Conservation (phyloP, 176 grass and related monocot genomes). For the Aegilops longissima region DNA sequence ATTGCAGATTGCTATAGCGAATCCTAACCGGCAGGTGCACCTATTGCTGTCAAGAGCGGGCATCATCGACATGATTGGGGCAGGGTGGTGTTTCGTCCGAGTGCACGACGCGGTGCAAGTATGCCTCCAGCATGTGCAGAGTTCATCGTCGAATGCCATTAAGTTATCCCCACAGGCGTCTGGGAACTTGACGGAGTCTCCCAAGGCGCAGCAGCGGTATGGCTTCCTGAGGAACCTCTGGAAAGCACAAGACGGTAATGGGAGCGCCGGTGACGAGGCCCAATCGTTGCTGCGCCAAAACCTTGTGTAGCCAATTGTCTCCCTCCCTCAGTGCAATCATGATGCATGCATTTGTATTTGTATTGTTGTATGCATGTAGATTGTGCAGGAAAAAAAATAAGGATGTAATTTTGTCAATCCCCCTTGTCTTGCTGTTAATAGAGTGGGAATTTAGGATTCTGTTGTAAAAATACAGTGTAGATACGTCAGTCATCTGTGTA, state of each 20-base stretch:
- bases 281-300: slow-evolving; percentile 62
- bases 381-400: neutral
- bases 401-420: neutral
- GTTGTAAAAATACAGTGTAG: neutral
- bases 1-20: slow-evolving; percentile 83
- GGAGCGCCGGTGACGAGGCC: slow-evolving; percentile 19
- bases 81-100: slow-evolving; percentile 82
- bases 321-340: neutral
- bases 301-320: slow-evolving; percentile 36
- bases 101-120: slow-evolving; percentile 90
- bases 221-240: slow-evolving; percentile 49
- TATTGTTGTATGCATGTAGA: slow-evolving; percentile 10
- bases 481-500: neutral
- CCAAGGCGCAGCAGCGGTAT: slow-evolving; percentile 19
- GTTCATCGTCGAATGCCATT: slow-evolving; percentile 15
- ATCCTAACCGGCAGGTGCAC: slow-evolving; percentile 78
- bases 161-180: slow-evolving; percentile 25
- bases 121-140: slow-evolving; percentile 80
- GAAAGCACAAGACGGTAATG: slow-evolving; percentile 24
- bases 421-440: neutral
- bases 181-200: slow-evolving; percentile 24
- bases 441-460: neutral
- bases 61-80: slow-evolving; percentile 72
- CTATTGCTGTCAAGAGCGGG: slow-evolving; percentile 70
- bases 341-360: neutral